Evolutionary conservation across 2,329 filamentous ascomycete genomes (phyloP), one percentile per base, ranked within the genome.

Genomic region (Metarhizium guizhouense): DNA sequence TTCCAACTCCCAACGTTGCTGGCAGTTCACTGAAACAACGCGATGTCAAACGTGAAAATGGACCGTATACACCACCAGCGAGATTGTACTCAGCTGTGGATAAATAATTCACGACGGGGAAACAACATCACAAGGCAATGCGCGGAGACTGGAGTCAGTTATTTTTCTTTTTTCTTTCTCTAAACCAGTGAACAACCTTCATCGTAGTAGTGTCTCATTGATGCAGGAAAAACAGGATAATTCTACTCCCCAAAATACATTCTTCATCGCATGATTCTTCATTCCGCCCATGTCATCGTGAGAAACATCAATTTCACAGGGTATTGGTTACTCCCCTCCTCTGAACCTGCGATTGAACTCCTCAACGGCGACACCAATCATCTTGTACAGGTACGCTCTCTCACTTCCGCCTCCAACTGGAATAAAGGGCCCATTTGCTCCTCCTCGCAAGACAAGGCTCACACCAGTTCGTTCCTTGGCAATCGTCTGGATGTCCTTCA

Each of bases 401-500:
- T 81, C 79, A 54, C 85, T 88, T 71, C 96, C 93, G 64, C 96
- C 91, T n/a, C 85, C 86, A 6, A 97, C 88, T 0, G 94, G 94
- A 6, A 99, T 85, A 67, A 97, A 99, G 2, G 94, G 94, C 0
- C 94, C 94, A 68, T 96, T 96, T 2, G 87, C 89, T 3, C 92
- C 93, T 11, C 92, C 93, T 62, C 95, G 88, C 61, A 97, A 74
- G 50, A 88, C 86, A 59, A 99, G 82, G 62, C 89, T 92, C 73
- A 99, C 84, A 0, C 94, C 95, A 0, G 94, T 99, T 53, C 94
- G 79, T 77, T 99, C 95, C 76, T 97, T 99, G 49, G 87, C 88
- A 61, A 99, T 97, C 0, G 92, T 97, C 76, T 97, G 92, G 20
- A 99, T 84, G 68, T 99, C 94, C 67, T 94, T 96, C 61, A 99